Evolutionary conservation across 192 early-diverging fungal species (phyloP), one percentile per base, ranked within the genome.

Genomic region (Martensiomyces pterosporus): DNA sequence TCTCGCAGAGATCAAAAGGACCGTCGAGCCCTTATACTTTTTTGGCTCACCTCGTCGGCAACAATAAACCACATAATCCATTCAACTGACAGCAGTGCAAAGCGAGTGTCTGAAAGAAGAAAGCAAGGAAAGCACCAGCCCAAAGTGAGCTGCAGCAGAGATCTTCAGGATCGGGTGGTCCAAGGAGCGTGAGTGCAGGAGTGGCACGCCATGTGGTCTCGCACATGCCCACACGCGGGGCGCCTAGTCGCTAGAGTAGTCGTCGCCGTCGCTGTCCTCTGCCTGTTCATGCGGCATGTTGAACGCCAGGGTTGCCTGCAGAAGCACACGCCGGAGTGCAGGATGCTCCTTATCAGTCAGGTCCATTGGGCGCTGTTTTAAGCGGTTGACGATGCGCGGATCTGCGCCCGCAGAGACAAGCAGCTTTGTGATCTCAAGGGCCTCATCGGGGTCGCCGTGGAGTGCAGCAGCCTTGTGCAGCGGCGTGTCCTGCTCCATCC

Each of bases 381-480:
- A 34, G 48, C 59, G 61, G 34, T 76, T 76, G 25, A 56, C 57
- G 16, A 64, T 49, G 36, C 52, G 45, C 13, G 79, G 65, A 34
- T 80, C 71, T 18, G 82, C 80, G 15, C 78, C 80, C 23, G 68
- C 69, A 1, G 57, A 55, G n/a, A 82, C 17, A 16, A 87, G 60
- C 39, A 79, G 54, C 50, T 77, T 67, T 18, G 79, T 80, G 43
- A 86, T 84, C 10, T 71, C 75, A n/a, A 85, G 57, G 12, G 79
- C 79, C 12, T 79, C 74, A 13, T 77, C 64, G 49, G 81, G 80
- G 16, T 76, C 60, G 10, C 57, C 52, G 48, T 80, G 80, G 29
- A 53, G 29, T 32, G 5, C 29, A 60, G 61, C 24, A 85, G 84
- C 87, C 40, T 79, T 75, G 64, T 86, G 85, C 12, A 89, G 68